phyloP scores from a whole-genome alignment of 768 basidiomycete genomes.

The Pluteus cervinus region DNA sequence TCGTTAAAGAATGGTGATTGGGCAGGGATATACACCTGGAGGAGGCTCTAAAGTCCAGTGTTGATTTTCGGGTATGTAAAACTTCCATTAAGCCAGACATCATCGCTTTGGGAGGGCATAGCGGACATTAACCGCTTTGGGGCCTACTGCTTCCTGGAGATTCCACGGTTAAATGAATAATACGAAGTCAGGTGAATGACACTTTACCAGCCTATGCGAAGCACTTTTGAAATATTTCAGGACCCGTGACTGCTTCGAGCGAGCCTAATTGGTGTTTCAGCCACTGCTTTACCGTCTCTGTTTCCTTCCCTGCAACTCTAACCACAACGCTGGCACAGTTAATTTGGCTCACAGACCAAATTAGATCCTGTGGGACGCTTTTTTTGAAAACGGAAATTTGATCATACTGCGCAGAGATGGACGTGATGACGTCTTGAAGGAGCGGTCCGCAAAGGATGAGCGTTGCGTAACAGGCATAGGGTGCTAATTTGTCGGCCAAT shows the following conservation, averaged over 20 bases:
- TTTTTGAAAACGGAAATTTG: conserved; percentile 58
- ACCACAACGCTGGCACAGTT: conserved; percentile 51
- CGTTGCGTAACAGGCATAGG: conserved; percentile 90
- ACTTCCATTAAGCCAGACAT: too few relatives aligned
- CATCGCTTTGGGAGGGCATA: too few relatives aligned
- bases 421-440: conserved; percentile 37
- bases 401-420: conserved; percentile 44
- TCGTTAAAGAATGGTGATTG: too few relatives aligned
- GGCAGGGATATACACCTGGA: too few relatives aligned
- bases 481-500: conserved; percentile 57
- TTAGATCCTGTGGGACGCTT: conserved; percentile 50
- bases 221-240: conserved; percentile 57
- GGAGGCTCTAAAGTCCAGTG: too few relatives aligned
- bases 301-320: conserved; percentile 69
- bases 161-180: too few relatives aligned
- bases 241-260: conserved; percentile 50
- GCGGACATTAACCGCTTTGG: too few relatives aligned
- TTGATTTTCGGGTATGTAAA: too few relatives aligned
- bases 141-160: too few relatives aligned
- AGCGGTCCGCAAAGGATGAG: conserved; percentile 73
- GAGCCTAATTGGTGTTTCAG: conserved; percentile 46
- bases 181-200: too few relatives aligned
- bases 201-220: conserved; percentile 51
- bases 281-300: conserved; percentile 72
- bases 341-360: conserved; percentile 80